Evolutionary conservation across 2,329 filamentous ascomycete genomes (phyloP).

Genomic region (Sclerotinia trifoliorum): DNA sequence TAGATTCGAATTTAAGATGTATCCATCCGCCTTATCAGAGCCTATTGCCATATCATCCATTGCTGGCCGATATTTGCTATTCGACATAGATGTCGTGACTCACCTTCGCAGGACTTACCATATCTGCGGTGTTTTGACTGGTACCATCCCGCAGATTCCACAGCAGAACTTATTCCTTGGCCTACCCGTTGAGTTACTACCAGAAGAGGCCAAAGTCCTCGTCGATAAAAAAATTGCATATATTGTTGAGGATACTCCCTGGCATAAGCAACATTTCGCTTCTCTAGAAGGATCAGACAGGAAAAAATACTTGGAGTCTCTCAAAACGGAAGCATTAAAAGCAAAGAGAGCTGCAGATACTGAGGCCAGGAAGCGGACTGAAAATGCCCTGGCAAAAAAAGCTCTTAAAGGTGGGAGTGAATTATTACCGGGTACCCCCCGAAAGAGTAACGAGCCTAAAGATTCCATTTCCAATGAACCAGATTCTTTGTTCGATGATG

Average conservation of each 20-base stretch:
- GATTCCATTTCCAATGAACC: constrained; percentile 20
- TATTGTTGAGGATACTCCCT: constrained; percentile 74
- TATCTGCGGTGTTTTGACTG: constrained; percentile 82
- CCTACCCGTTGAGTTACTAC: constrained; percentile 82
- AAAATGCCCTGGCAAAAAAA: constrained; percentile 34
- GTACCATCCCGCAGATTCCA: constrained; percentile 85
- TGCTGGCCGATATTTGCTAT: constrained; percentile 80
- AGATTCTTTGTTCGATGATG: constrained; percentile 32
- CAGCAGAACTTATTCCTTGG: constrained; percentile 94
- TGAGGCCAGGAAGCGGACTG: constrained; percentile 31
- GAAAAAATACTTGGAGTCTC: constrained; percentile 62
- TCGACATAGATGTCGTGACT: constrained; percentile 78
- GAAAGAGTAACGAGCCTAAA: constrained; percentile 11
- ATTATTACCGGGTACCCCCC: constrained; percentile 17
- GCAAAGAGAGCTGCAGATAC: constrained; percentile 44
- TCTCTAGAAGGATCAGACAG: constrained; percentile 57
- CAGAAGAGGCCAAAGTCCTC: constrained; percentile 82
- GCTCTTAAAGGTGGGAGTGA: constrained; percentile 31
- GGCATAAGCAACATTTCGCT: constrained; percentile 65
- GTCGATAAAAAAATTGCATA: constrained; percentile 74
- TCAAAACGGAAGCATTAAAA: constrained; percentile 46
- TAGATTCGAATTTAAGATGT: neutral
- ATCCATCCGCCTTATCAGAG: constrained; percentile 41
- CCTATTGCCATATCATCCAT: constrained; percentile 79
- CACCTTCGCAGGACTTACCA: constrained; percentile 76